Evolutionary conservation across 768 basidiomycete genomes (phyloP).

Genomic region (Botryobasidium botryosum): DNA sequence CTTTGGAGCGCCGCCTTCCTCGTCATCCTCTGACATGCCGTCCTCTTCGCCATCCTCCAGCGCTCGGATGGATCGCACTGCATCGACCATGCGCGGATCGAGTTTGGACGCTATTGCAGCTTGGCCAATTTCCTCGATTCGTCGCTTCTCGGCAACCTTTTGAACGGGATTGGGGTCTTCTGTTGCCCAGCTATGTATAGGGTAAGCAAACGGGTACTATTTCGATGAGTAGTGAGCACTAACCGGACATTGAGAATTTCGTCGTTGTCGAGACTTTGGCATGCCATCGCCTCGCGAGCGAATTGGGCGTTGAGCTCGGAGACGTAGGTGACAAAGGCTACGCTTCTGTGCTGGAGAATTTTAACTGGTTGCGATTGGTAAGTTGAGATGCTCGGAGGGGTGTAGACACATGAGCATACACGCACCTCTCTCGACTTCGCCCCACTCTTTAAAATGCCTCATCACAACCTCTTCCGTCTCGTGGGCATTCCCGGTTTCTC

Average conservation of each 20-base stretch:
- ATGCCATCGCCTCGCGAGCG: constrained; percentile 97
- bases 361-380: constrained; percentile 35
- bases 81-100: constrained; percentile 79
- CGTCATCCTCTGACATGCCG: constrained; percentile 1
- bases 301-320: constrained; percentile 79
- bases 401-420: constrained; percentile 12
- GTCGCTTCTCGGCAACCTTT: constrained; percentile 68
- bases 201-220: not conserved
- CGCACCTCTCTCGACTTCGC: constrained; percentile 79
- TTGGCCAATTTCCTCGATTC: constrained; percentile 71
- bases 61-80: constrained; percentile 70
- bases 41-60: constrained; percentile 58
- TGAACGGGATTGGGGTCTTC: constrained; percentile 93
- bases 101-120: constrained; percentile 69
- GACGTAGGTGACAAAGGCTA: constrained; percentile 93
- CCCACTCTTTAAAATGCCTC: constrained; percentile 93
- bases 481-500: constrained; percentile 70
- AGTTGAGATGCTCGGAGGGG: constrained; percentile 11
- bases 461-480: constrained; percentile 87
- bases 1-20: constrained; percentile 16
- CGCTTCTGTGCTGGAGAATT: constrained; percentile 82
- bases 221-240: constrained; percentile 9
- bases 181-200: constrained; percentile 60
- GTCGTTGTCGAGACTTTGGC: constrained; percentile 91
- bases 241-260: constrained; percentile 90